Conservation (phyloP, 306 rosid genomes). For the Rubus idaeus region DNA sequence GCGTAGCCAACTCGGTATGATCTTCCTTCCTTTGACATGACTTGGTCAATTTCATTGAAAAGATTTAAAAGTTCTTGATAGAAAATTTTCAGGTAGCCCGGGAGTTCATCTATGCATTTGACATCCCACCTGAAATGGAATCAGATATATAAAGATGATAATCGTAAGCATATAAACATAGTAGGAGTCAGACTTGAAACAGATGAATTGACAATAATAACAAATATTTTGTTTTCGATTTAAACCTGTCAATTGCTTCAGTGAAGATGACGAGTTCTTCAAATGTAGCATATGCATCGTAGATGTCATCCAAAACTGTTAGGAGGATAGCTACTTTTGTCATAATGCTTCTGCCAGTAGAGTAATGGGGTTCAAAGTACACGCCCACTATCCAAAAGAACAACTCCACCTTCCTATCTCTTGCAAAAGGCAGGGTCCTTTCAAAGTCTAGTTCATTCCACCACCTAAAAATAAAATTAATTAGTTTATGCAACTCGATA, state of each 20-base stretch:
- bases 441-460: slow-evolving; percentile 40
- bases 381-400: slow-evolving; percentile 42
- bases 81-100: slow-evolving; percentile 18
- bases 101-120: neutral
- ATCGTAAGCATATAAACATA: no score
- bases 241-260: slow-evolving; percentile 40
- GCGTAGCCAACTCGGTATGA: neutral
- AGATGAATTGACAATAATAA: no score
- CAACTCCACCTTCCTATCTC: slow-evolving; percentile 47
- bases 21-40: slow-evolving; percentile 14
- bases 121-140: slow-evolving; percentile 29
- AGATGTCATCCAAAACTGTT: slow-evolving; percentile 41
- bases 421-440: slow-evolving; percentile 22
- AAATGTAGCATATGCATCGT: slow-evolving; percentile 46
- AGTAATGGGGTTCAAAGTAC: slow-evolving; percentile 30
- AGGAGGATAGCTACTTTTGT: slow-evolving; percentile 12
- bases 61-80: slow-evolving; percentile 11
- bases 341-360: slow-evolving; percentile 23
- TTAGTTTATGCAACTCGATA: no score
- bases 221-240: no score
- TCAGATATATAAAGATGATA: no score
- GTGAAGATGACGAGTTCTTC: slow-evolving; percentile 47
- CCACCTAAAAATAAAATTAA: slow-evolving; percentile 30
- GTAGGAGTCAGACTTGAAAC: no score
- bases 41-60: slow-evolving; percentile 27